Conservation (phyloP, 345 rosid genomes). For the Eucalyptus tenuipes region DNA sequence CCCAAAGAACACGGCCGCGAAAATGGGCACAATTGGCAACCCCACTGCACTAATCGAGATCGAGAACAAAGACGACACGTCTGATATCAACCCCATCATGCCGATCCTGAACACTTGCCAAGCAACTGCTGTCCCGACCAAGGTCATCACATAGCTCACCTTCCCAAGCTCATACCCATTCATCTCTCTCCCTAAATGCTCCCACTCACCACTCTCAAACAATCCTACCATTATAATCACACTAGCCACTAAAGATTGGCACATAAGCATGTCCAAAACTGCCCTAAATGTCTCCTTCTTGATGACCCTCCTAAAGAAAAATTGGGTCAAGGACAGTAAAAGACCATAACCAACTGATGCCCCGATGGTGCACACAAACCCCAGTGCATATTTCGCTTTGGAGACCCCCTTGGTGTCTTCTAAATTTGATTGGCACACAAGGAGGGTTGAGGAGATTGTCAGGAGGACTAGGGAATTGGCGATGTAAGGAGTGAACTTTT, state of each 20-base stretch:
- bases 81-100: slow-evolving; percentile 6
- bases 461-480: slow-evolving; percentile 20
- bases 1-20: slow-evolving; percentile 16
- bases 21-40: slow-evolving; percentile 15
- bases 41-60: slow-evolving; percentile 10
- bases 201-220: slow-evolving; percentile 33
- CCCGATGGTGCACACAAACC: slow-evolving; percentile 21
- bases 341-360: slow-evolving; percentile 18
- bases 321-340: slow-evolving; percentile 2
- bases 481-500: slow-evolving; percentile 24
- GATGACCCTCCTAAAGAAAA: slow-evolving; percentile 3
- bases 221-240: slow-evolving; percentile 4
- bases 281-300: slow-evolving; percentile 3
- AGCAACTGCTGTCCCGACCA: slow-evolving; percentile 8
- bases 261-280: slow-evolving; percentile 17
- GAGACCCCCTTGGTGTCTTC: background rate
- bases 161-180: slow-evolving; percentile 14
- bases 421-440: slow-evolving; percentile 9
- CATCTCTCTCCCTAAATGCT: slow-evolving; percentile 9
- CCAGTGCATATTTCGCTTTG: slow-evolving; percentile 3
- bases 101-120: slow-evolving; percentile 26
- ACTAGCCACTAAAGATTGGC: slow-evolving; percentile 1
- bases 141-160: slow-evolving; percentile 13
- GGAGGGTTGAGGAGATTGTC: slow-evolving; percentile 22
- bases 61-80: slow-evolving; percentile 25